Evolutionary conservation across 2,329 filamentous ascomycete genomes (phyloP).

Genomic region (Xylariales sp.): DNA sequence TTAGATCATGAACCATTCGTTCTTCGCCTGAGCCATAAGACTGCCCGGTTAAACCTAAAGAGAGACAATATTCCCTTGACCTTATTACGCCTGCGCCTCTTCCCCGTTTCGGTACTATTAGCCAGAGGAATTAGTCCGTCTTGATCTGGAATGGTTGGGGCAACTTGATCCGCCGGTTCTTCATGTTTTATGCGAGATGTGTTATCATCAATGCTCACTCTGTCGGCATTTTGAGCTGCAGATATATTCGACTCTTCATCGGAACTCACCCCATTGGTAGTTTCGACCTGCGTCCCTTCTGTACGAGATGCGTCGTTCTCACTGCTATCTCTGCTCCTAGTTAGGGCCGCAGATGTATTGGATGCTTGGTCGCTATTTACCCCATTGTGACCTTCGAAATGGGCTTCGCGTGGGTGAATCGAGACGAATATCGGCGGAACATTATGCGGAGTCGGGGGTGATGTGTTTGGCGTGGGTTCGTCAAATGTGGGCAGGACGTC

Average conservation of each 20-base stretch:
- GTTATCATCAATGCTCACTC: no score
- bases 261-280: no score
- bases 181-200: background rate
- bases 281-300: no score
- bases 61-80: background rate
- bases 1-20: background rate
- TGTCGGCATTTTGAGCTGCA: no score
- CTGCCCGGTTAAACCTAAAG: background rate
- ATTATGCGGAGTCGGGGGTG: background rate
- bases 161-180: background rate
- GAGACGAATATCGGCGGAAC: background rate
- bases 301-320: background rate
- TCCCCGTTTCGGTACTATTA: background rate
- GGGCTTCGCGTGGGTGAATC: background rate
- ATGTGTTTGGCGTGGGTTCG: background rate
- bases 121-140: background rate
- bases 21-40: background rate
- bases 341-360: background rate
- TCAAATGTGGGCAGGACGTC: conserved; percentile 10
- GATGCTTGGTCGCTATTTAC: background rate
- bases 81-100: background rate
- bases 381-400: background rate
- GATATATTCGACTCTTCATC: no score
- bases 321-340: background rate
- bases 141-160: background rate